Evolutionary conservation across 2,329 filamentous ascomycete species (phyloP), one percentile per base, ranked within the genome.

Genomic region (Mycogone perniciosa): DNA sequence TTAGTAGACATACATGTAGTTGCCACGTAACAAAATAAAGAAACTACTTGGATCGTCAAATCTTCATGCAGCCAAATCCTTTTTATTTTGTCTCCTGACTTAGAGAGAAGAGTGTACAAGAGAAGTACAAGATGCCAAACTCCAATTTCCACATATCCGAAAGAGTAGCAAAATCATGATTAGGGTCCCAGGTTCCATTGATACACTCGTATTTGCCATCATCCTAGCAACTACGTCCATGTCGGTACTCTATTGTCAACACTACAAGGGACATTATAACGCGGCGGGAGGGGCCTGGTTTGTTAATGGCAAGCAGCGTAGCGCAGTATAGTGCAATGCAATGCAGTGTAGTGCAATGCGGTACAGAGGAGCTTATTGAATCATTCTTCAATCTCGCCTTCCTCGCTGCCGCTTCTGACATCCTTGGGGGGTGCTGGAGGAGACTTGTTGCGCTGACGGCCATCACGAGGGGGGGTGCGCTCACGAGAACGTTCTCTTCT

Each of bases 351-450:
- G 37, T 42, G 42, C 11, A 46, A 35, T 27, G 29, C 29, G 6
- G 37, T 8, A 13, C 13, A 31, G 29, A 11, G 26, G 33, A 20
- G 20, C 34, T 26, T 27, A 26, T 33, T 52, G 47, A 29, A 49
- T 64, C 72, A 82, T 59, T 83, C 80, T 75, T 97, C 93, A 61
- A 99, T 97, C 73, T 99, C 93, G 47, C 93, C 93, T 70, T 99
- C 93, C 71, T 99, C 93, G 64, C 91, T 96, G 48, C 93, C 93
- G 53, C 76, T 80, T 44, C 76, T 74, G 46, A 82, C 75, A 57
- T 87, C 83, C 61, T 73, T 73, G 35, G 60, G 46, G 27, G 57
- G 54, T n/a, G 56, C 45, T 34, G 56, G 52, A 37, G 62, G 57
- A 45, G 79, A 79, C 68, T 76, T 84, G 66, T 76, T 77, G 65